Percentiles rank a stretch among this genome's conserved stretches.
These are phyloP conservation scores for Halophytophthora batemanensis DNA, from an alignment of 352 stramenopile genomes.

Conservation along the genomic window DNA sequence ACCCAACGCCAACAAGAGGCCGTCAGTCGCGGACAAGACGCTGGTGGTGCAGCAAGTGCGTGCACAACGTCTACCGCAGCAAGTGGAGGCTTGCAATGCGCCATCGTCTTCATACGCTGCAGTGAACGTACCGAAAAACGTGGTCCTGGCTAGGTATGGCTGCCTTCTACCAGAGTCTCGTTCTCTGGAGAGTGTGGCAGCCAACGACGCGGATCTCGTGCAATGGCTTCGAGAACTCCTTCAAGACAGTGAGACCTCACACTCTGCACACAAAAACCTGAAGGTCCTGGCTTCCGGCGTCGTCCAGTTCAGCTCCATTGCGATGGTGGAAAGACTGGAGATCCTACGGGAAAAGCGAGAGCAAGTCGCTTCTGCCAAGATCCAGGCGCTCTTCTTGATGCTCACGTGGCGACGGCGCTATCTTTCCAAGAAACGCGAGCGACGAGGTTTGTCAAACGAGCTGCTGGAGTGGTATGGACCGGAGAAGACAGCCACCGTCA, in stretches of 20 bases:
- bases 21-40: slow-evolving; percentile 23
- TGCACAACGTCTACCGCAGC: slow-evolving; percentile 29
- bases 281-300: slow-evolving; percentile 11
- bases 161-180: slow-evolving; percentile 19
- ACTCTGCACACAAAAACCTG: slow-evolving; percentile 1
- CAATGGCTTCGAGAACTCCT: slow-evolving; percentile 19
- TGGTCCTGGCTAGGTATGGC: slow-evolving; percentile 27
- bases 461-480: slow-evolving; percentile 39
- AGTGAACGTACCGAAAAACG: slow-evolving; percentile 20
- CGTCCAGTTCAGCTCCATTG: slow-evolving; percentile 28
- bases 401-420: slow-evolving; percentile 22
- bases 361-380: slow-evolving; percentile 22
- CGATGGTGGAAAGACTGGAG: slow-evolving; percentile 38
- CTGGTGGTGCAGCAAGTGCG: slow-evolving; percentile 31
- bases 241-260: background rate
- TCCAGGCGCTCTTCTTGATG: slow-evolving; percentile 46
- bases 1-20: slow-evolving; percentile 29
- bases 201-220: slow-evolving; percentile 15
- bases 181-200: slow-evolving; percentile 3
- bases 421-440: slow-evolving; percentile 27
- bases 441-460: slow-evolving; percentile 30
- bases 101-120: slow-evolving; percentile 18
- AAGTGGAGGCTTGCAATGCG: slow-evolving; percentile 28
- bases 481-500: slow-evolving; percentile 27
- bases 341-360: slow-evolving; percentile 32